Percentiles rank a stretch among this genome's conserved stretches.
Conservation (phyloP, 306 rosid genomes). For the Purshia tridentata region DNA sequence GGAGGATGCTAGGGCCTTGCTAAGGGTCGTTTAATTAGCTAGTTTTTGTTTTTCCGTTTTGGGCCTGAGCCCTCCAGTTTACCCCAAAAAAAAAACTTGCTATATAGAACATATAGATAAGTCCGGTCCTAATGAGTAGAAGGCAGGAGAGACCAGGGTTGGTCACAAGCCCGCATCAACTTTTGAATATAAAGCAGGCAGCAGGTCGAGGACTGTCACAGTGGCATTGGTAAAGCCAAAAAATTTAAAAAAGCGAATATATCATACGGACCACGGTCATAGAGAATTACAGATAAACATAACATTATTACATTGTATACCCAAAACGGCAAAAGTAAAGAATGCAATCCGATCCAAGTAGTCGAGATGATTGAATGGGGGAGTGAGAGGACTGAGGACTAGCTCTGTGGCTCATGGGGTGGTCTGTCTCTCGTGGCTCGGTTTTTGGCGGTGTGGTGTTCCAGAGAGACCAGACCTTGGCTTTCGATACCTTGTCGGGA, state of each 20-base stretch:
- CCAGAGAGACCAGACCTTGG: conserved; percentile 20
- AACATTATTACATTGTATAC: not conserved
- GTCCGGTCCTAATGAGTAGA: too few species aligned
- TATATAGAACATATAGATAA: too few species aligned
- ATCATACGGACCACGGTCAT: not conserved
- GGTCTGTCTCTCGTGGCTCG: conserved; percentile 1
- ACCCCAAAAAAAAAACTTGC: too few species aligned
- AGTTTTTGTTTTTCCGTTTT: too few species aligned
- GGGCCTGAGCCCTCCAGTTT: too few species aligned
- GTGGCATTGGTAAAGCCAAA: not conserved
- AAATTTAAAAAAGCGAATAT: not conserved
- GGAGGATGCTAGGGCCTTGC: too few species aligned
- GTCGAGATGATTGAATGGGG: too few species aligned
- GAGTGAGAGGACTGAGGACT: too few species aligned
- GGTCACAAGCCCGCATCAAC: conserved; percentile 18
- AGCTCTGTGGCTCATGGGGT: not conserved
- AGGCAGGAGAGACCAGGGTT: conserved; percentile 15
- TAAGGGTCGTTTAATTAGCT: too few species aligned
- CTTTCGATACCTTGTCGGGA: conserved; percentile 40
- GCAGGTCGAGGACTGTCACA: not conserved
- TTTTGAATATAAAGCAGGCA: not conserved
- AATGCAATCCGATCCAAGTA: too few species aligned
- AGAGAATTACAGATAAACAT: not conserved
- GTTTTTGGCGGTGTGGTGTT: conserved; percentile 34
- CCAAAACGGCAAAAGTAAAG: not conserved